phyloP scores from a whole-genome alignment of 2,329 filamentous ascomycete genomes.

The Paecilomyces niveus region DNA sequence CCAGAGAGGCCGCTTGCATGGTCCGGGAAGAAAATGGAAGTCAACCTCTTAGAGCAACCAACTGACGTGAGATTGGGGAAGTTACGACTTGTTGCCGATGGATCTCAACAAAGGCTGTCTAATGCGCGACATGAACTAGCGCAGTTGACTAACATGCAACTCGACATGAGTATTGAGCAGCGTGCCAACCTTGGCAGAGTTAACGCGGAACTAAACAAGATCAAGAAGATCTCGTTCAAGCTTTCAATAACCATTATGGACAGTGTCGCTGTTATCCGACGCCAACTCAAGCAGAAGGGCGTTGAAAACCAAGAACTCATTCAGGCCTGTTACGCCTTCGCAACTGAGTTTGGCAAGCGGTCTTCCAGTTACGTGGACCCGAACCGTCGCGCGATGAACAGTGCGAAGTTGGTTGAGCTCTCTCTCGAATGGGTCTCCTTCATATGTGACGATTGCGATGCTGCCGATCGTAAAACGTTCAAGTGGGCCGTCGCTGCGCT shows the following conservation, averaged over 20 bases:
- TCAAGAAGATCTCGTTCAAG: conserved; percentile 92
- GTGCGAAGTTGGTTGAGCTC: conserved; percentile 85
- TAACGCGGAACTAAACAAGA: conserved; percentile 83
- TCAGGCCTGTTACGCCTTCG: conserved; percentile 95
- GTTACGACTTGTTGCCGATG: conserved; percentile 79
- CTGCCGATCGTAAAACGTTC: conserved; percentile 91
- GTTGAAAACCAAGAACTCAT: conserved; percentile 91
- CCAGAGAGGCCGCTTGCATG: conserved; percentile 74
- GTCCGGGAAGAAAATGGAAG: conserved; percentile 68
- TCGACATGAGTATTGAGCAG: conserved; percentile 86
- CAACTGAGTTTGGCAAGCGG: conserved; percentile 96
- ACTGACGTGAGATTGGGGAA: conserved; percentile 83
- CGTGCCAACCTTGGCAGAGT: conserved; percentile 90
- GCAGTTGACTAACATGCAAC: conserved; percentile 70
- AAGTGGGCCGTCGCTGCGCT: conserved; percentile 93
- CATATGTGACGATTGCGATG: conserved; percentile 92
- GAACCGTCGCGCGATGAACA: conserved; percentile 94
- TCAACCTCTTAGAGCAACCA: conserved; percentile 67
- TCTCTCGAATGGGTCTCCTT: conserved; percentile 97
- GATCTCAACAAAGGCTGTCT: conserved; percentile 68
- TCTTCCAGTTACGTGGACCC: conserved; percentile 93
- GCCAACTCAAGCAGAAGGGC: conserved; percentile 62
- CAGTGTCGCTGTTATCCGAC: conserved; percentile 86
- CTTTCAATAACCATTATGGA: conserved; percentile 98
- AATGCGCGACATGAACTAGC: conserved; percentile 73